Conservation (phyloP, 2,329 filamentous ascomycete species). For the Sodiomyces alkalinus region DNA sequence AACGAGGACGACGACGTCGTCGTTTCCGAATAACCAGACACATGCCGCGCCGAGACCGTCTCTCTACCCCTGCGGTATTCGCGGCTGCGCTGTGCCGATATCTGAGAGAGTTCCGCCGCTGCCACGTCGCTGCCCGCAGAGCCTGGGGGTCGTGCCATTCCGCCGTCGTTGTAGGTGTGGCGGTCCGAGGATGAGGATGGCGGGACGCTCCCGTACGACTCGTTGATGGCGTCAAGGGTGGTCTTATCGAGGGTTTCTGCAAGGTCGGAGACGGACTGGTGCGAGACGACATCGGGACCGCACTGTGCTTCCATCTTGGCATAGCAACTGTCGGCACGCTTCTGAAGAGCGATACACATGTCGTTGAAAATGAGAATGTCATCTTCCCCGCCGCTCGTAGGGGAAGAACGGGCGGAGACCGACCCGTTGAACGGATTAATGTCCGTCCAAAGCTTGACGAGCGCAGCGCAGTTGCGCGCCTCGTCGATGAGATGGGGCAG, state of each 20-base stretch:
- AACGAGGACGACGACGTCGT: conserved; percentile 4
- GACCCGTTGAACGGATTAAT: conserved; percentile 17
- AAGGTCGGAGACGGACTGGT: conserved; percentile 20
- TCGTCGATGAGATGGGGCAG: conserved; percentile 88
- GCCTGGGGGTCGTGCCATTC: conserved; percentile 6
- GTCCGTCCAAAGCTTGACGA: conserved; percentile 71
- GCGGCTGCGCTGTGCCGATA: conserved; percentile 5
- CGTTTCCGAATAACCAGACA: conserved; percentile 9
- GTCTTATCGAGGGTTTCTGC: conserved; percentile 33
- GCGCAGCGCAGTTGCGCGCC: conserved; percentile 65
- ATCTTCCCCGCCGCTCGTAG: conserved; percentile 24
- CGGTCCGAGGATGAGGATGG: conserved; percentile 1
- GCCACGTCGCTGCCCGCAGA: conserved; percentile 12
- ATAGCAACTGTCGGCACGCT: conserved; percentile 34
- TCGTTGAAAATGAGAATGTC: conserved; percentile 38
- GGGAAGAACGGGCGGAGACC: too few relatives aligned
- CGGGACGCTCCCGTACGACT: conserved; percentile 10
- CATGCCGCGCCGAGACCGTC: conserved; percentile 5
- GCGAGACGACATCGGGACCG: conserved; percentile 16
- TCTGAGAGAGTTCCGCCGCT: neutral
- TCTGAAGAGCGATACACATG: conserved; percentile 33
- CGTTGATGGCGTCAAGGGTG: conserved; percentile 19
- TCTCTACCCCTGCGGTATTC: conserved; percentile 8
- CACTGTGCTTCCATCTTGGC: conserved; percentile 31
- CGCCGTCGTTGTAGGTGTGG: too few relatives aligned